Base-by-base conservation (phyloP, 2,329 filamentous ascomycete genomes). In the Rugonectria rugulosa region DNA sequence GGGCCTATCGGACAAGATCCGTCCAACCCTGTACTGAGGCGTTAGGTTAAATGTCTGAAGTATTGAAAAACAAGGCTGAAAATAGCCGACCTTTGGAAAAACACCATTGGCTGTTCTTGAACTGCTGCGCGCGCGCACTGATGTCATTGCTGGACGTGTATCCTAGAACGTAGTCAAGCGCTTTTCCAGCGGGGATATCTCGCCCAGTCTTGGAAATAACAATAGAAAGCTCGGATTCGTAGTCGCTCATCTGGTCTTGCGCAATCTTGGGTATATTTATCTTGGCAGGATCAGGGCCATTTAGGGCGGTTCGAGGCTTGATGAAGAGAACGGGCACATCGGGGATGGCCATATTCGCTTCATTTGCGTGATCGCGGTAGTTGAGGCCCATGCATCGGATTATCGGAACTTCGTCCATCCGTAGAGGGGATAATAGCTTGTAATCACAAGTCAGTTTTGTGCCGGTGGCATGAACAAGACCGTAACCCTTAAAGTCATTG, bases 1-100 rank as follows among this genome's bases (percentile, higher is more conserved):
- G 74, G 75, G 0, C 76, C 75, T 67, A 83, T 76, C 1, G 80
- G 80, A 56, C 78, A 81, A 56, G 78, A 82, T 0, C 77, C 80
- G 65, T 84, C 79, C 3, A 75, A n/a, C 11, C 37, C 37, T 40
- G 14, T 32, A n/a, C n/a, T n/a, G n/a, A n/a, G n/a, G n/a, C n/a
- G n/a, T n/a, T n/a, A n/a, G n/a, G n/a, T n/a, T n/a, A n/a, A n/a
- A n/a, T n/a, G n/a, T n/a, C n/a, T n/a, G n/a, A n/a, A n/a, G n/a
- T n/a, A n/a, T n/a, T n/a, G n/a, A n/a, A n/a, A n/a, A n/a, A n/a
- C n/a, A n/a, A n/a, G n/a, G n/a, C n/a, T 32, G 8, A 14, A 32
- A 14, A 10, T 7, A 11, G 12, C 58, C 24, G 29, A 69, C 73
- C 73, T 58, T 78, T 78, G 19, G 69, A 79, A 49, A 83, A 77